These are phyloP conservation scores for Citrus mangshanensis DNA, from an alignment of 345 rosid genomes.

Conservation along the genomic window DNA sequence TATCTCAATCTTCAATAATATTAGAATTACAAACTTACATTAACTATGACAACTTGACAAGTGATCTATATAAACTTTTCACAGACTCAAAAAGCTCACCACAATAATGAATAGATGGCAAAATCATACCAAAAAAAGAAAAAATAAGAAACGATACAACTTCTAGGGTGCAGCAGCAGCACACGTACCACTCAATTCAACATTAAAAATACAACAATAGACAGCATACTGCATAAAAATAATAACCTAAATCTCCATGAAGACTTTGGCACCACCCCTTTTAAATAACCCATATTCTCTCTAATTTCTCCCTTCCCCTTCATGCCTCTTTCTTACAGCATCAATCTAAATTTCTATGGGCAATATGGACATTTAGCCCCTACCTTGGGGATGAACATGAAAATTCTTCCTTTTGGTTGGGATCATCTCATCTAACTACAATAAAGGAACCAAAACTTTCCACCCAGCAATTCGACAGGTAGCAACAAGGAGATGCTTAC, in stretches of 20 bases:
- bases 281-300: background rate
- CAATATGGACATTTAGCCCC: constrained; percentile 18
- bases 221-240: constrained; percentile 2
- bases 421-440: constrained; percentile 14
- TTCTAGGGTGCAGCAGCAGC: constrained; percentile 8
- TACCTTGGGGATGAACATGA: background rate
- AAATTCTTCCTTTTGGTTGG: constrained; percentile 9
- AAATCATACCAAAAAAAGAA: constrained; percentile 22
- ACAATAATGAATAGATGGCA: constrained; percentile 12
- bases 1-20: constrained; percentile 12
- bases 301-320: background rate
- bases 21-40: constrained; percentile 19
- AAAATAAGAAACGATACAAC: constrained; percentile 15
- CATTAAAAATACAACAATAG: constrained; percentile 10
- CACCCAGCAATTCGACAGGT: constrained; percentile 18
- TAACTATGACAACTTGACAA: background rate
- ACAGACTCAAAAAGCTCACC: constrained; percentile 24
- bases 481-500: constrained; percentile 43
- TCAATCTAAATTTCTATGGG: constrained; percentile 3
- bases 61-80: constrained; percentile 3
- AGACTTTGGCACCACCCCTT: background rate
- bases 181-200: constrained; percentile 17
- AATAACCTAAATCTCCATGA: constrained; percentile 12
- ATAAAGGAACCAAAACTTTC: constrained; percentile 30
- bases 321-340: background rate